Base-by-base conservation (phyloP, 164 flowering plant genomes). In the Annona squamosa region DNA sequence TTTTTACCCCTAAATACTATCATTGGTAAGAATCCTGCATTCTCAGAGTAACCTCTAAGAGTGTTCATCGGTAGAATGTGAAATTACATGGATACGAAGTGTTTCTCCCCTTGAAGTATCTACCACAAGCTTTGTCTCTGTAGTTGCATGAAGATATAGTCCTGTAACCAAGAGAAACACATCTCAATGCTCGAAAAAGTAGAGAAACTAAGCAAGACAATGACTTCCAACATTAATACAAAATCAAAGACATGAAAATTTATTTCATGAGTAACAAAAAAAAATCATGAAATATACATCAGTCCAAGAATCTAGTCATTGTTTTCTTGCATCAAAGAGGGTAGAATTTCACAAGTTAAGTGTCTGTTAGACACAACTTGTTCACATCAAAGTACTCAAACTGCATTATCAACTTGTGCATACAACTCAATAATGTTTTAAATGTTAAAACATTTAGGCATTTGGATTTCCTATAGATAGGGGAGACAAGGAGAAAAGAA, bases 21-120 rank as follows among this genome's bases (percentile, higher is more conserved):
- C 7, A 63, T 63, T 17, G 26, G 65, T 41, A n/a, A 63, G 37
- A 18, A 63, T 19, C 65, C 3, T 2, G 37, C 41, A 41, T 68
- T 65, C 37, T 68, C 56, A 46, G 46, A 68, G 48, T 68, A 19
- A 26, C 37, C 37, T 26, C 37, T 26, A 26, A 68, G 16, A 45
- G 26, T 68, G 18, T 68, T 46, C 52, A 16, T 17, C 56, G 46
- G 16, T 1, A 13, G 43, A 42, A 66, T 66, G 47, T 66, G 63
- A 43, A 4, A 64, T 19, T 72, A 81, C 84, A 68, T 81, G 75
- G 63, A 81, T 76, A 18, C 78, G 77, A 18, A 81, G 78, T 42
- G 77, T 81, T 75, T 77, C 82, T 74, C 82, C 84, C 77, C 84
- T 77, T 44, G 82, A 77, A 52, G 79, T 79, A 71, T 79, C 82